phyloP scores from a whole-genome alignment of 768 basidiomycete genomes.

The Auriscalpium microsporum region DNA sequence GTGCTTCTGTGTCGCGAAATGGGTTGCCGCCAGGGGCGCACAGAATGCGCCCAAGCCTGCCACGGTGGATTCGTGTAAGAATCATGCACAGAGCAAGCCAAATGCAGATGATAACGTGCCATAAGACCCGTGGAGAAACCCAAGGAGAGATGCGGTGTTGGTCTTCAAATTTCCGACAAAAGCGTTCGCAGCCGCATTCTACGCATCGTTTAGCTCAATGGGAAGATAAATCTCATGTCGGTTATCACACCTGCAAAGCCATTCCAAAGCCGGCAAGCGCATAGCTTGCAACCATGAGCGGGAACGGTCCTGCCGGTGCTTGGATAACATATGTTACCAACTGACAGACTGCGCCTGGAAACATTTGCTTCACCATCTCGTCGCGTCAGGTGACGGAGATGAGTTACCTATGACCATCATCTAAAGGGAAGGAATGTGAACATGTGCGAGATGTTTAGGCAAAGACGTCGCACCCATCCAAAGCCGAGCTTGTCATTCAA shows the following conservation, averaged over 20 bases:
- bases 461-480: constrained; percentile 29
- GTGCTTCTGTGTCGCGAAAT: constrained; percentile 26
- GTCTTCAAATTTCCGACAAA: constrained; percentile 34
- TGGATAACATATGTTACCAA: constrained; percentile 27
- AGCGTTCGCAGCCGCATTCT: constrained; percentile 43
- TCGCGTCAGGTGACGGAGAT: not conserved
- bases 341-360: constrained; percentile 22
- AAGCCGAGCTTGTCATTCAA: constrained; percentile 32
- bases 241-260: constrained; percentile 34
- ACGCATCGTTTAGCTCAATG: not conserved
- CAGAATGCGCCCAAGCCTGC: constrained; percentile 31
- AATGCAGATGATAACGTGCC: constrained; percentile 6
- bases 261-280: constrained; percentile 36
- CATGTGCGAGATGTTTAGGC: not conserved
- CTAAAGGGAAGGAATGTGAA: not conserved
- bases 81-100: not conserved
- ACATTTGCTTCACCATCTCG: not conserved
- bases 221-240: not conserved
- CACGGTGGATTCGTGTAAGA: not conserved
- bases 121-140: constrained; percentile 21
- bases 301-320: constrained; percentile 37
- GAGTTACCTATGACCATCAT: not conserved
- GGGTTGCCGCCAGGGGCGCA: constrained; percentile 33
- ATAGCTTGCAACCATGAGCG: constrained; percentile 34
- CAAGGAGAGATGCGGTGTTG: constrained; percentile 22